Conservation (phyloP, 2,329 filamentous ascomycete genomes). For the Periconia digitata region DNA sequence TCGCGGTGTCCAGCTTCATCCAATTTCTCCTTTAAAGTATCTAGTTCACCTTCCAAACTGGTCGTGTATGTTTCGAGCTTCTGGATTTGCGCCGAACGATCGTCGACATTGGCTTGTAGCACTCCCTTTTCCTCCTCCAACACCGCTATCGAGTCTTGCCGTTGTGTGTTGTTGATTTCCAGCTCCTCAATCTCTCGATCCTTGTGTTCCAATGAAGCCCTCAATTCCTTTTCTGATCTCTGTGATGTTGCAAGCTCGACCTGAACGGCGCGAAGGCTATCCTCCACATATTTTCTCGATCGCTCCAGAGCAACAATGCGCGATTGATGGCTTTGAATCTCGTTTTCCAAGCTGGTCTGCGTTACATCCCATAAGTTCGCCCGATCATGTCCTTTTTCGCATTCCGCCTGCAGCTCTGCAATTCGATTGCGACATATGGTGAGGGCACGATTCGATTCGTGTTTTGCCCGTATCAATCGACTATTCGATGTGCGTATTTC, state of each 20-base stretch:
- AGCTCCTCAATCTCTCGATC: constrained; percentile 28
- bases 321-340: constrained; percentile 30
- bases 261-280: constrained; percentile 24
- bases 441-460: constrained; percentile 41
- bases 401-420: constrained; percentile 34
- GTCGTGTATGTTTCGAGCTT: constrained; percentile 24
- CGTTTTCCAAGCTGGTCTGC: constrained; percentile 24
- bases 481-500: constrained; percentile 37
- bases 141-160: constrained; percentile 20
- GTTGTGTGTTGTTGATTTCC: constrained; percentile 16
- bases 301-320: constrained; percentile 32
- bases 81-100: constrained; percentile 17
- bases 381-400: constrained; percentile 27
- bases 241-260: constrained; percentile 20
- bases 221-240: constrained; percentile 21
- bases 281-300: constrained; percentile 24
- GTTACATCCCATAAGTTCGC: constrained; percentile 18
- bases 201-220: constrained; percentile 27
- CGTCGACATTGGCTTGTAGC: constrained; percentile 22
- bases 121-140: constrained; percentile 26
- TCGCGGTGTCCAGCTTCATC: constrained; percentile 24
- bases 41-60: constrained; percentile 24
- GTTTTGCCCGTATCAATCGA: constrained; percentile 39
- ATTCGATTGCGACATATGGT: constrained; percentile 38
- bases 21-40: constrained; percentile 19